Evolutionary conservation across 371 early-diverging fungal genomes (phyloP).

Genomic region (Lichtheimia ornata): DNA sequence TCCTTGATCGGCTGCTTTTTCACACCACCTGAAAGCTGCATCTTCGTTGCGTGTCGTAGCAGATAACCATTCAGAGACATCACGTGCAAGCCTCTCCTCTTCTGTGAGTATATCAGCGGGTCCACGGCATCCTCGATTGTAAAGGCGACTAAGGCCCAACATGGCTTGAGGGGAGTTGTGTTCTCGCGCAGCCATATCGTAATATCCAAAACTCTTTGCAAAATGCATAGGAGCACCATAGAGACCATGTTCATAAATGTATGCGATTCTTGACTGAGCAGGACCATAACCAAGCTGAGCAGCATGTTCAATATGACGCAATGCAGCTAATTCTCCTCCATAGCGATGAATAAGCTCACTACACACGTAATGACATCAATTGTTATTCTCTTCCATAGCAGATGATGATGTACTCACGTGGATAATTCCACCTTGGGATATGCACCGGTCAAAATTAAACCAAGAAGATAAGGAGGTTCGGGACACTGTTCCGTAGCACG

Average conservation of each 20-base stretch:
- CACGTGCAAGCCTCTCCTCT: constrained; percentile 28
- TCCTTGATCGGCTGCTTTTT: constrained; percentile 33
- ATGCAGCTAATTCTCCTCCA: constrained; percentile 34
- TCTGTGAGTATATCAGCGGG: constrained; percentile 24
- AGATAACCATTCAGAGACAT: constrained; percentile 39
- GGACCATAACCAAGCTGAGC: constrained; percentile 32
- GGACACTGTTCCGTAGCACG: constrained; percentile 29
- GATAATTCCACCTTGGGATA: constrained; percentile 37
- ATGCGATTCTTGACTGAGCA: constrained; percentile 32
- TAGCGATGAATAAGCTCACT: constrained; percentile 17
- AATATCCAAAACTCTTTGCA: constrained; percentile 26
- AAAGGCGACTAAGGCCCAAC: constrained; percentile 33
- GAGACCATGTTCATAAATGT: constrained; percentile 29
- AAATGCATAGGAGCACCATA: constrained; percentile 29
- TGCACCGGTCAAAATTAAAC: constrained; percentile 29
- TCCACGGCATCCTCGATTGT: constrained; percentile 36
- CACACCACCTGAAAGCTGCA: constrained; percentile 47
- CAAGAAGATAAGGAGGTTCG: constrained; percentile 43
- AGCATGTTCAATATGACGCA: constrained; percentile 31
- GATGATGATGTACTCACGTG: constrained; percentile 21
- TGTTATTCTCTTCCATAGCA: neutral
- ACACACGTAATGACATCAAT: neutral
- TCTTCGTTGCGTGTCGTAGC: constrained; percentile 44
- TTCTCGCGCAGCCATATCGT: constrained; percentile 26
- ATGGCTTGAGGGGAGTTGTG: constrained; percentile 26